phyloP scores from a whole-genome alignment of 2,329 filamentous ascomycete genomes.

The Alternaria sp. region DNA sequence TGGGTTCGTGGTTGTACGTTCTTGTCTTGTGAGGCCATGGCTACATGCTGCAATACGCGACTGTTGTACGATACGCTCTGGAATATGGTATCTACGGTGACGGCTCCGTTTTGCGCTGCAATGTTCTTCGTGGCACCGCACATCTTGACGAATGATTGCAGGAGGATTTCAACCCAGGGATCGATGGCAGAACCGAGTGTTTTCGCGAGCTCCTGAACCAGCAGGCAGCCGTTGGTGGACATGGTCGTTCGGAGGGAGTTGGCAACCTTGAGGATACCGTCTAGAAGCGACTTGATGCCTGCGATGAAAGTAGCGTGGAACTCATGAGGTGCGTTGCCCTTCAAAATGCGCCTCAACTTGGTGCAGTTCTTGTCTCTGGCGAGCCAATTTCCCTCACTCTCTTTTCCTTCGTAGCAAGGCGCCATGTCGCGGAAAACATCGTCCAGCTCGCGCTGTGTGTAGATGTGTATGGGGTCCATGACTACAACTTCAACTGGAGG shows the following conservation, averaged over 20 bases:
- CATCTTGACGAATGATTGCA: conserved; percentile 90
- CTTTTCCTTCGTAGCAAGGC: conserved; percentile 82
- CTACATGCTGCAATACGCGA: conserved; percentile 86
- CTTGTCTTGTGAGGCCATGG: conserved; percentile 85
- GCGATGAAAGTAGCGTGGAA: conserved; percentile 75
- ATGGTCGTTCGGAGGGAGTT: conserved; percentile 88
- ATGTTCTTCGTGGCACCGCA: conserved; percentile 93
- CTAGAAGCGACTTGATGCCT: conserved; percentile 76
- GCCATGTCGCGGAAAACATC: conserved; percentile 85
- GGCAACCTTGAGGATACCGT: conserved; percentile 86
- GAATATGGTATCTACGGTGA: conserved; percentile 81
- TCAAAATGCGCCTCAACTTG: conserved; percentile 78
- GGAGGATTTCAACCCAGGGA: conserved; percentile 85
- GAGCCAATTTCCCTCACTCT: conserved; percentile 91
- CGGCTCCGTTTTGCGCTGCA: conserved; percentile 81
- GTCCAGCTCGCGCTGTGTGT: conserved; percentile 86
- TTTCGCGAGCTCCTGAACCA: conserved; percentile 84
- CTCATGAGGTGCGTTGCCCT: conserved; percentile 82
- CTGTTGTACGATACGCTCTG: conserved; percentile 79
- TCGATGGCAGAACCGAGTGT: conserved; percentile 81
- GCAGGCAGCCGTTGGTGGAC: conserved; percentile 82
- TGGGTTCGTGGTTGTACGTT: conserved; percentile 86
- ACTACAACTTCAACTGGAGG: conserved; percentile 71
- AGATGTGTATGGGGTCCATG: conserved; percentile 83
- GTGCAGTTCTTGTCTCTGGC: conserved; percentile 81